Evolutionary conservation across 257 asterid genomes (phyloP), one percentile per base, ranked within the genome.

Genomic region (Phtheirospermum japonicum): DNA sequence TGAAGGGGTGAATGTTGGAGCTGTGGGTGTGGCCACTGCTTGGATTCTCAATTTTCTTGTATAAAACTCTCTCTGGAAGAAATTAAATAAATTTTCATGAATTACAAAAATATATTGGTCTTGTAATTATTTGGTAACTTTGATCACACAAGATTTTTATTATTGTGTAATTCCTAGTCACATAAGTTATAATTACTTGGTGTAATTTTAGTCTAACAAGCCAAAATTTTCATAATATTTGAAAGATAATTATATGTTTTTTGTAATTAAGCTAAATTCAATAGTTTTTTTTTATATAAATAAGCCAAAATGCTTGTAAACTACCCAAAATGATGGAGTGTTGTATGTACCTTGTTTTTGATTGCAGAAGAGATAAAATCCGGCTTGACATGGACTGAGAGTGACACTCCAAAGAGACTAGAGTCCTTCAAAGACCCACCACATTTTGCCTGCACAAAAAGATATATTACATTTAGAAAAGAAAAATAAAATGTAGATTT

Each of bases 371-470:
- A 5, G 53, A 14, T 16, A 7, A 14, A 74, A n/a, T 80, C 89
- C 49, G 69, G 68, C 61, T 85, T 91, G 56, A 79, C 51, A 55
- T 82, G 77, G 63, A 83, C 93, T 2, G 82, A 72, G 34, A 89
- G 68, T 31, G 97, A 72, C 8, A 75, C 80, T 63, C 99, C 99
- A 73, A 92, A 80, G 0, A 92, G 74, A 65, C 80, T 72, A 0
- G 91, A 76, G 52, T 83, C 89, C 77, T 84, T 92, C 39, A 77
- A 65, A 34, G 78, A 69, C 59, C 77, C 85, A 61, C 78, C 48
- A 50, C 71, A 28, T 75, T 85, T 88, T 6, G 86, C 91, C 99
- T 86, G 82, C 13, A 51, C 4, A 40, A 16, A 46, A 46, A 36
- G 1, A 36, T 0, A 14, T 46, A 0, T 16, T n/a, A 4, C 19